These are phyloP conservation scores for Dothideomycetes sp. DNA, from an alignment of 2,329 filamentous ascomycete species.

Conservation along the genomic window DNA sequence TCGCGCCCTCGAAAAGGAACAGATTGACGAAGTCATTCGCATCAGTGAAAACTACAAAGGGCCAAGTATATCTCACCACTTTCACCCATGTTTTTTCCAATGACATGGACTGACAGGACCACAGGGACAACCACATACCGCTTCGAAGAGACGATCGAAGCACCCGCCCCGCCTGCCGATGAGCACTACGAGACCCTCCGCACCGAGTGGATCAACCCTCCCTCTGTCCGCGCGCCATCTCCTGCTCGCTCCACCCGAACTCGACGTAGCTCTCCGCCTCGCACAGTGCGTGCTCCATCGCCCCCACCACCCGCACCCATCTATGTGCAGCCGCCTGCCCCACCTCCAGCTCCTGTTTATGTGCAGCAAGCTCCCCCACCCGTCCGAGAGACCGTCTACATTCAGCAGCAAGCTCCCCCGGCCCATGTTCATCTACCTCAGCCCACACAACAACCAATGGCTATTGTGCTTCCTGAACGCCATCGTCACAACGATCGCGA, in stretches of 20 bases:
- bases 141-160: conserved; percentile 21
- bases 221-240: conserved; percentile 17
- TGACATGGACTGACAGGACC: conserved; percentile 10
- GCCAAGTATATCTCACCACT: conserved; percentile 23
- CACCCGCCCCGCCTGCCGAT: conserved; percentile 12
- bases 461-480: conserved; percentile 38
- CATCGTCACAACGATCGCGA: conserved; percentile 44
- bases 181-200: conserved; percentile 22
- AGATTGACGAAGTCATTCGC: conserved; percentile 82
- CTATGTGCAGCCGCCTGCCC: conserved; percentile 13
- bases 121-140: conserved; percentile 25
- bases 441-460: conserved; percentile 8
- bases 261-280: conserved; percentile 13
- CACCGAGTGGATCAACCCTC: conserved; percentile 28
- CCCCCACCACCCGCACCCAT: conserved; percentile 7
- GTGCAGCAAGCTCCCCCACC: conserved; percentile 14
- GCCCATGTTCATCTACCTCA: conserved; percentile 7
- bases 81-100: not conserved
- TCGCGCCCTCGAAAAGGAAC: conserved; percentile 75
- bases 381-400: conserved; percentile 11
- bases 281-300: conserved; percentile 13
- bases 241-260: conserved; percentile 16
- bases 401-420: conserved; percentile 16
- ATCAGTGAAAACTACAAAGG: conserved; percentile 64
- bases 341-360: conserved; percentile 11